Evolutionary conservation across 1,284 basidiomycete species (phyloP), one percentile per base, ranked within the genome.

Genomic region (Tylopilus sp.): DNA sequence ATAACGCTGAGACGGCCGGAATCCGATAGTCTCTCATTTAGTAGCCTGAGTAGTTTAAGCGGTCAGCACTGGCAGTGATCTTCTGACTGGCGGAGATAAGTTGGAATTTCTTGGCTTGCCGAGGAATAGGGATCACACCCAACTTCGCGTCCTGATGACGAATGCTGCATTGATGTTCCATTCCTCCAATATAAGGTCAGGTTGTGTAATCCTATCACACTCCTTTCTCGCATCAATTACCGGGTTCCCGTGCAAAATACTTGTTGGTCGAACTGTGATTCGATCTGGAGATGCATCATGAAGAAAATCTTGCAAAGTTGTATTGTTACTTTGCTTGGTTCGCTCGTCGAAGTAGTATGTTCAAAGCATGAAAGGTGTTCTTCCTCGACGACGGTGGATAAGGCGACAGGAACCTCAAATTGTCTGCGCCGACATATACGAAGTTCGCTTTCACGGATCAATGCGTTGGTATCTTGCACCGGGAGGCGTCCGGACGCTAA

Each of bases 221-320:
- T 79, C 29, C 71, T 82, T 51, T 66, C 67, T 24, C 67, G 71
- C 44, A 64, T 76, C 24, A 75, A 77, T n/a, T 38, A 22, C 9
- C 60, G 74, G 24, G 64, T 74, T 32, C 41, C 62, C 12, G 70
- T 16, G 41, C 15, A n/a, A 64, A 60, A 24, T 62, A 55, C 49
- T 39, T 74, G 36, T 36, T 13, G n/a, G 39, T 41, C 61, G 53
- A 49, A 57, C 18, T 10, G 49, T 18, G 39, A 41, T 18, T 41
- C 16, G 32, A 44, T 41, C 41, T 41, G 57, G 53, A 62, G 38
- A 18, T n/a, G n/a, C 33, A 19, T 12, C n/a, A 22, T 12, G 18
- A 19, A 47, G 12, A 26, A 29, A n/a, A 12, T 53, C 24, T 39
- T n/a, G 6, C 19, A 12, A 47, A 47, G 44, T n/a, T 47, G 22